Evolutionary conservation across 306 rosid species (phyloP), one percentile per base, ranked within the genome.

Genomic region (Lotus japonicus): DNA sequence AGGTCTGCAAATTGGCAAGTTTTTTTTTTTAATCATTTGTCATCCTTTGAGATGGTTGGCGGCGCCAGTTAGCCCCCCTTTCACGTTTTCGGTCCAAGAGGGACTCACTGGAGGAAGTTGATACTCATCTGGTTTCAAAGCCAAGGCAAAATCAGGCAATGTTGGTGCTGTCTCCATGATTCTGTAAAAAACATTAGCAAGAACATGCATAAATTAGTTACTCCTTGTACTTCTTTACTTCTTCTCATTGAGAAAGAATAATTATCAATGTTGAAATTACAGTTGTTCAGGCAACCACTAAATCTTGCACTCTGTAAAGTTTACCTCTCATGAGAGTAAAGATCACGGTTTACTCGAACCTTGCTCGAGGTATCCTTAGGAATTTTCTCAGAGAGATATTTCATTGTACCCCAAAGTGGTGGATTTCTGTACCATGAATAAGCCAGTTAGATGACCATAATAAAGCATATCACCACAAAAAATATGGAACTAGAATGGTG

Each of bases 141-240:
- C 99, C 84, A 95, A 79, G 1, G 96, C 89, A 57, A 95, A 95
- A 77, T 95, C 97, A 0, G 99, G 99, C 86, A 95, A 84, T 43
- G 97, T 90, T 3, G 99, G 99, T 5, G 99, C 99, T 21, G 96
- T 91, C 81, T 90, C 99, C 95, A 91, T 77, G 74, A 95, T 88
- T 83, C 99, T 95, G 89, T 19, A 67, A 66, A 69, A 66, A 43
- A 76, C 35, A 58, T 77, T 61, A 11, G 13, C 67, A 79, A 77
- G 5, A 44, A 50, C 0, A 71, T 16, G 11, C 39, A 53, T 9
- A 6, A 45, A 46, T 61, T 63, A 18, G 49, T 71, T 49, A 73
- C 43, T 36, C 28, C 35, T 12, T 26, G 74, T 16, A 31, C 55
- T 43, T 61, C 14, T 18, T 55, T 10, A 19, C 31, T 26, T 21